Base-by-base conservation (phyloP, 1,139 yeast species). In the Pichia sp. region DNA sequence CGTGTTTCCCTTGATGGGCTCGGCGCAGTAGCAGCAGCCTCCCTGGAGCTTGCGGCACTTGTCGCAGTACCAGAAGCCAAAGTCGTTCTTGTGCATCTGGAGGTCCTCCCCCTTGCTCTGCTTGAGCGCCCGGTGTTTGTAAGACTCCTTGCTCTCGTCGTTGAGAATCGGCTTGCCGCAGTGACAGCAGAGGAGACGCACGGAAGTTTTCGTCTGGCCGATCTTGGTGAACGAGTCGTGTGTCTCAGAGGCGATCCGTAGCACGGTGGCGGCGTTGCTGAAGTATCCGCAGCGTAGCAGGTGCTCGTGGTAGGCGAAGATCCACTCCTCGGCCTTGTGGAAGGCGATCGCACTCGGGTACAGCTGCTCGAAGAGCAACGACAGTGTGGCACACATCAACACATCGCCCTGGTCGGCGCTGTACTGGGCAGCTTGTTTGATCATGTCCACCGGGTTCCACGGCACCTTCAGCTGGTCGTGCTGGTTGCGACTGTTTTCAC, bases 1-100 rank as follows among this genome's bases (percentile, higher is more conserved):
- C 10, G 84, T 78, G 50, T 87, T 72, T 0, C 96, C 95, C 60
- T 78, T 80, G 60, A 91, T 75, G 2, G 96, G 93, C 62, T 80
- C 85, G 56, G 84, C 76, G 65, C 98, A 93, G 56, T 85, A 80
- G n/a, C 84, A 75, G 67, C 98, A 93, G 42, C 82, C 79, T 58
- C 80, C 84, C 57, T 81, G 84, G 28, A 74, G 73, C 44, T 69
- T 72, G 3, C 74, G 71, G 66, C 97, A 91, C 42, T 74, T 75
- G 49, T 83, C 89, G 70, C 97, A 91, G 65, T 83, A 87, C 96
- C 96, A 90, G 60, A 77, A 84, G 0, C 95, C 96, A 60, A 79
- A 76, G 16, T 70, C 37, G 37, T 31, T 55, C 26, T 57, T 64
- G 10, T 25, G 21, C 34, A 40, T 30, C 3, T 22, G 19, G 3